These are phyloP conservation scores for Ophiorrhiza pumila DNA, from an alignment of 257 asterid species.

Conservation along the genomic window DNA sequence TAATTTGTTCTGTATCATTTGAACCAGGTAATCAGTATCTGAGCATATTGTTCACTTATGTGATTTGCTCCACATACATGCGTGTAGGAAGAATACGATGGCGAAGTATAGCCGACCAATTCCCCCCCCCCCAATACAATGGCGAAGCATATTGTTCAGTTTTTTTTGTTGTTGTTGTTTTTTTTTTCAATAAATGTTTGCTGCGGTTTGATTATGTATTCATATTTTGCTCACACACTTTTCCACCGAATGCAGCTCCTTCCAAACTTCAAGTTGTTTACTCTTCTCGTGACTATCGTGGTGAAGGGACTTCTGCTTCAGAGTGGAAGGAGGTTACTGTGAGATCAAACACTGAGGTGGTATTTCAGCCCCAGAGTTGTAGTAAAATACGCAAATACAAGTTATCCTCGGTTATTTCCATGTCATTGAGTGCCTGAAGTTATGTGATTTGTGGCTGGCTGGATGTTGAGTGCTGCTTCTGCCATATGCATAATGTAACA, in stretches of 20 bases:
- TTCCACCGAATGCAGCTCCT: constrained; percentile 44
- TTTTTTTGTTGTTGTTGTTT: too few relatives aligned
- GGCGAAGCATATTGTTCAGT: too few relatives aligned
- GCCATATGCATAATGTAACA: neutral
- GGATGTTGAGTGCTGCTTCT: neutral
- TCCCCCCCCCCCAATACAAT: too few relatives aligned
- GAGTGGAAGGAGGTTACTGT: constrained; percentile 69
- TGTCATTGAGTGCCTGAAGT: constrained; percentile 76
- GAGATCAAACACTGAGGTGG: constrained; percentile 68
- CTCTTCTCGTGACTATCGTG: constrained; percentile 69
- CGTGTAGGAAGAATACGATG: too few relatives aligned
- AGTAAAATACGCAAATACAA: constrained; percentile 63
- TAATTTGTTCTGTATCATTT: neutral
- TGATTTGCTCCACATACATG: too few relatives aligned
- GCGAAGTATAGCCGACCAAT: too few relatives aligned
- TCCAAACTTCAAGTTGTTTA: constrained; percentile 71
- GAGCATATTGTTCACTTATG: too few relatives aligned
- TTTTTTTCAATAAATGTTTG: too few relatives aligned
- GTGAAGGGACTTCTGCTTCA: constrained; percentile 55
- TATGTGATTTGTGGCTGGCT: too few relatives aligned
- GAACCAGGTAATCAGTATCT: too few relatives aligned
- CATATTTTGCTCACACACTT: constrained; percentile 15
- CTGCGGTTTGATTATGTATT: neutral
- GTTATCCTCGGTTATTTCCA: constrained; percentile 66
- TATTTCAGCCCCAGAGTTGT: constrained; percentile 65